Evolutionary conservation across 139 green algal species (phyloP).

Genomic region (Medakamo hakoo): DNA sequence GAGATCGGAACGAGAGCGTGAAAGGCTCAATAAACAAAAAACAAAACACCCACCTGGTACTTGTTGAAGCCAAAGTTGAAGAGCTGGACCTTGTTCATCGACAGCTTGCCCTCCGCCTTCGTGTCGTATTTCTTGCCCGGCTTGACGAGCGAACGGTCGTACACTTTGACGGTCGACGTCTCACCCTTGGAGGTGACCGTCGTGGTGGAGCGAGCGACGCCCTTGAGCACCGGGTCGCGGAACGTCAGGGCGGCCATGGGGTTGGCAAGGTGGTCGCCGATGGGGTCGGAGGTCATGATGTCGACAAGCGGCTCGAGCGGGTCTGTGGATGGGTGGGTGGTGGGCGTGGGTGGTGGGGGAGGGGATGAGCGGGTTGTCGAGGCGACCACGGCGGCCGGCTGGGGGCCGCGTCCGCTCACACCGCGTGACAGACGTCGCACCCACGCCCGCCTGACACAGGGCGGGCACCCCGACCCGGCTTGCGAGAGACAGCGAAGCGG

Average conservation of each 20-base stretch:
- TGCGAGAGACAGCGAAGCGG: no score
- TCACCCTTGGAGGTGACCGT: background rate
- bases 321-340: background rate
- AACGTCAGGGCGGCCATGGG: background rate
- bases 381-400: no score
- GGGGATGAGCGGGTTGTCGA: no score
- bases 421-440: no score
- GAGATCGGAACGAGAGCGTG: no score
- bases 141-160: background rate
- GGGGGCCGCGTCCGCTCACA: no score
- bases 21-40: no score
- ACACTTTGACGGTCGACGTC: background rate
- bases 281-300: background rate
- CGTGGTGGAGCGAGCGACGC: background rate
- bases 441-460: no score
- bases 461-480: no score
- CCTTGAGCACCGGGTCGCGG: background rate
- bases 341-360: no score
- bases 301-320: background rate
- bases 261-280: background rate
- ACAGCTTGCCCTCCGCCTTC: background rate
- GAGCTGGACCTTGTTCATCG: background rate
- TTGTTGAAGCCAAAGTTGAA: background rate
- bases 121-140: no score
- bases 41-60: no score